Conservation (phyloP, 768 basidiomycete genomes). For the Mycena polygramma region DNA sequence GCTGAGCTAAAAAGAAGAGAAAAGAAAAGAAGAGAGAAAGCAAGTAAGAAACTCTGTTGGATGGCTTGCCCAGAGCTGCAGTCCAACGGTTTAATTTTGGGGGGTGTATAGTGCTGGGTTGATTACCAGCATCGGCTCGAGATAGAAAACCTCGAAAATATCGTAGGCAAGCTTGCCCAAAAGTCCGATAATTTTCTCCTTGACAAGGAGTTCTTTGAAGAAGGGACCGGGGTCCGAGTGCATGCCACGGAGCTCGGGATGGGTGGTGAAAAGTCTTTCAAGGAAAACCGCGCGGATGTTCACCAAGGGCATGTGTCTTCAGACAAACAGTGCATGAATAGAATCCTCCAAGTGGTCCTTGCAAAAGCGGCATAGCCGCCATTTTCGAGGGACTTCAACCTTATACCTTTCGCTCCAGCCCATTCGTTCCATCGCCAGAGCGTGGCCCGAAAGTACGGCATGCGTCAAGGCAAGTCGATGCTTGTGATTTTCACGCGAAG, state of each 20-base stretch:
- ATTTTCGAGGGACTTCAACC: neutral
- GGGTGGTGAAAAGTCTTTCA: neutral
- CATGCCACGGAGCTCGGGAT: neutral
- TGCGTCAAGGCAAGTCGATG: neutral
- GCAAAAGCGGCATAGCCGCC: constrained; percentile 3
- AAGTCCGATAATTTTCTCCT: constrained; percentile 17
- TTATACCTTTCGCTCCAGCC: neutral
- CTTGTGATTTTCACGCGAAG: neutral
- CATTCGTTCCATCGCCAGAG: too few relatives aligned
- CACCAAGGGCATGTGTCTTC: too few relatives aligned
- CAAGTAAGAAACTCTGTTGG: neutral
- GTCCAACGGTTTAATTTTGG: neutral
- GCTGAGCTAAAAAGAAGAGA: too few relatives aligned
- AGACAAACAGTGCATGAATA: too few relatives aligned
- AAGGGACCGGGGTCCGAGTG: too few relatives aligned
- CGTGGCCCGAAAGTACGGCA: too few relatives aligned
- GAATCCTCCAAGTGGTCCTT: too few relatives aligned
- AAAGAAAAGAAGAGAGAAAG: too few relatives aligned
- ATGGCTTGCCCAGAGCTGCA: neutral
- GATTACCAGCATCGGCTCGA: constrained; percentile 16
- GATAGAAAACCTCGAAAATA: constrained; percentile 12
- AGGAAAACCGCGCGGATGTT: too few relatives aligned
- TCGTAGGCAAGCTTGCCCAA: constrained; percentile 5
- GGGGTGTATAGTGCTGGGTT: constrained; percentile 14
- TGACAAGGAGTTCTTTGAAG: neutral